Evolutionary conservation across 495 filamentous ascomycete genomes (phyloP).

Genomic region (Ramalina intermedia): DNA sequence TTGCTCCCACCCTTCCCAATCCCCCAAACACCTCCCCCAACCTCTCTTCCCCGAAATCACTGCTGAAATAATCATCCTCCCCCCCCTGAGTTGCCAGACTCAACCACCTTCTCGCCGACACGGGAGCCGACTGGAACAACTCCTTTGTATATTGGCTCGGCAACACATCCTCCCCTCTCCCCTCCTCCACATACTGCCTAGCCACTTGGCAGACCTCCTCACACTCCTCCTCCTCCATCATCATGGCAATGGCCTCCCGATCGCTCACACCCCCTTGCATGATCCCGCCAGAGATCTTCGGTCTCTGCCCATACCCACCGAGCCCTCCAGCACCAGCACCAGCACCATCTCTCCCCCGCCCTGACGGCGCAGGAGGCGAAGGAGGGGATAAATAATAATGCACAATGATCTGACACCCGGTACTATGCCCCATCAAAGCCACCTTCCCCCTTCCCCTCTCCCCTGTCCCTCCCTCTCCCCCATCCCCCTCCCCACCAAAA

Average conservation of each 20-base stretch:
- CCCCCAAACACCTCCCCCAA: conserved; percentile 50
- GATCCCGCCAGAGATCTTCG: conserved; percentile 59
- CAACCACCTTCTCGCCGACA: conserved; percentile 55
- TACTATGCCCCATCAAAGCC: conserved; percentile 80
- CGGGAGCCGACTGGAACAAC: conserved; percentile 37
- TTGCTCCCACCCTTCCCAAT: conserved; percentile 25
- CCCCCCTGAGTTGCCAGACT: conserved; percentile 47
- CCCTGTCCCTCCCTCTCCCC: conserved; percentile 11
- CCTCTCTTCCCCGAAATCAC: conserved; percentile 49
- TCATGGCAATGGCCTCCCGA: conserved; percentile 44
- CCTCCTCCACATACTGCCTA: conserved; percentile 34
- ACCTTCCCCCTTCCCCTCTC: conserved; percentile 32
- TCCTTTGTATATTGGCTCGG: conserved; percentile 30
- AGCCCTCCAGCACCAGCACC: conserved; percentile 2
- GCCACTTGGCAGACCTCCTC: conserved; percentile 38
- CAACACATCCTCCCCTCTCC: conserved; percentile 42
- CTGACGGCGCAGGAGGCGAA: no score
- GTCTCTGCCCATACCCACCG: conserved; percentile 1
- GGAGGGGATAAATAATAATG: conserved; percentile 53
- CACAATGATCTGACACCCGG: conserved; percentile 78
- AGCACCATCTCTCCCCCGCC: neutral
- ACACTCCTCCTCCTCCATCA: conserved; percentile 28
- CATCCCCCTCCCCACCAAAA: conserved; percentile 29
- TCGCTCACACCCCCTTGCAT: conserved; percentile 74
- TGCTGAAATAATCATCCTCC: conserved; percentile 82